Base-by-base conservation (phyloP, 2,329 filamentous ascomycete genomes). In the Penicillium sp. region DNA sequence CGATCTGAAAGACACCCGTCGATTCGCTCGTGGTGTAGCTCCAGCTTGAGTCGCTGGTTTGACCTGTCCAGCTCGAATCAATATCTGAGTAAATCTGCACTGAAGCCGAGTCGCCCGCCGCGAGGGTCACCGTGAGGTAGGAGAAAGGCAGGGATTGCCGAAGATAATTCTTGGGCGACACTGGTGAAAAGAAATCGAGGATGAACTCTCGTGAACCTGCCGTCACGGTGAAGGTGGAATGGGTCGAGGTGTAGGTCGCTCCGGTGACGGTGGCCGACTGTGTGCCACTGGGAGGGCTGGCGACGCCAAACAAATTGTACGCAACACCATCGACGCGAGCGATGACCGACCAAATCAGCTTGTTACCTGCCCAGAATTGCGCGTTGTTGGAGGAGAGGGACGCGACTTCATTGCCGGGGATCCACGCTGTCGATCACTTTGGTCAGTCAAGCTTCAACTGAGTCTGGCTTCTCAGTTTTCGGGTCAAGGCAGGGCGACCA, bases 101-200 rank as follows among this genome's bases (percentile, higher is more conserved):
- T 10, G 64, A 59, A 33, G 60, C 59, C 27, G 60, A 67, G 41
- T 66, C 62, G 6, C 55, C 62, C 2, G 61, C 67, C 10, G 61
- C 60, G 3, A 70, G 69, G 16, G 74, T 73, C 16, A 77, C 72
- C 1, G 75, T 78, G n/a, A 79, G 67, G 54, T 78, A 79, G 50
- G 70, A 62, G 59, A 75, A 79, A 6, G 77, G 76, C 39, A 77
- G 64, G 11, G 75, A 77, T 58, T 79, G 76, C 7, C 76, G 73
- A 6, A 73, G 60, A 50, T 74, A 71, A 52, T 78, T 71, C n/a
- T 69, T 68, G 14, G 75, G 74, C 11, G 73, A 75, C 0, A 78
- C 72, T 1, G 75, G 77, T 19, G 77, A 78, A 57, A 79, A 74
- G 60, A 78, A 79, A 56, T 78, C 76, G 14, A 79, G 64, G 2